phyloP scores from a whole-genome alignment of 768 basidiomycete genomes.

The Arthromyces matolae region DNA sequence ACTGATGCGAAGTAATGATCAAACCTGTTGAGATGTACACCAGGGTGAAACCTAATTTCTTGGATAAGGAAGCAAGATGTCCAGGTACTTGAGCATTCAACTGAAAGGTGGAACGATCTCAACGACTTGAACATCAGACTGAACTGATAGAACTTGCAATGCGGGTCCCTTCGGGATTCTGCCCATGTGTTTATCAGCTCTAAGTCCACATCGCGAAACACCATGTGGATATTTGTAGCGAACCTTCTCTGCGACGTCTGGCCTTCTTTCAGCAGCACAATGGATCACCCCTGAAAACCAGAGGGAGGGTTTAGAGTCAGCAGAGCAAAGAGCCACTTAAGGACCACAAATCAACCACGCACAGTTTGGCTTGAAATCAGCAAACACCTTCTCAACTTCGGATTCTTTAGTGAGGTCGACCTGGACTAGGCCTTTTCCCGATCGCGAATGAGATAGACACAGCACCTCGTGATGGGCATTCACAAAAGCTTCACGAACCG shows the following conservation, averaged over 20 bases:
- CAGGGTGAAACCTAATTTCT: constrained; percentile 58
- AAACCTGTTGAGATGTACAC: constrained; percentile 91
- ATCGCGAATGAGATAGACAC: constrained; percentile 71
- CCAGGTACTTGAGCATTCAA: constrained; percentile 78
- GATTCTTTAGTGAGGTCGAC: constrained; percentile 66
- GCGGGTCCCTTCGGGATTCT: constrained; percentile 69
- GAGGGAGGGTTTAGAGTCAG: too few species aligned
- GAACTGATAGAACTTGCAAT: constrained; percentile 38
- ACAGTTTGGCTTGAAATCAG: constrained; percentile 66
- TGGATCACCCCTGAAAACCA: constrained; percentile 73
- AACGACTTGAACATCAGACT: neutral
- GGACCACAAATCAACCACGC: constrained; percentile 28
- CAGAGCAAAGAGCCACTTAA: constrained; percentile 95
- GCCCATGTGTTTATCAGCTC: constrained; percentile 1
- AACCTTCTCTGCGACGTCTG: constrained; percentile 90
- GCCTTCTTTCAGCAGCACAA: constrained; percentile 91
- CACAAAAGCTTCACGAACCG: constrained; percentile 67
- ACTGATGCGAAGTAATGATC: neutral
- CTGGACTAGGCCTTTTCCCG: constrained; percentile 45
- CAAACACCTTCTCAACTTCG: constrained; percentile 54
- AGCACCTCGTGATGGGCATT: constrained; percentile 41
- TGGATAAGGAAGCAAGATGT: constrained; percentile 65
- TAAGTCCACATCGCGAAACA: constrained; percentile 1
- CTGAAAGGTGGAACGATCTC: constrained; percentile 31
- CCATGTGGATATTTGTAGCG: too few species aligned